Conservation (phyloP, 2,329 filamentous ascomycete species). For the Pseudocercospora vitis region DNA sequence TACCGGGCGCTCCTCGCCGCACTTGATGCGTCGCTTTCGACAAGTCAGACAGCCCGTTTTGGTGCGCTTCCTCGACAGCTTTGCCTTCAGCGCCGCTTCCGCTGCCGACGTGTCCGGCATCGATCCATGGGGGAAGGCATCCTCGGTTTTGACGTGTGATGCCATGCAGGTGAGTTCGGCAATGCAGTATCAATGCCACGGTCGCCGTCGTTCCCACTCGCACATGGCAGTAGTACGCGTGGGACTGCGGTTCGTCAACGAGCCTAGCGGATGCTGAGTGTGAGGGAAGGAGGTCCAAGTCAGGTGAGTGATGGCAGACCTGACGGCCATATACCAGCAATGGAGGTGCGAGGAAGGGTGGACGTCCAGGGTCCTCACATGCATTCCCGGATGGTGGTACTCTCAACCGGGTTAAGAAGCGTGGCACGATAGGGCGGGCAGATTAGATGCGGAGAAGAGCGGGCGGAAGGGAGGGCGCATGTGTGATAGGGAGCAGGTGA, state of each 20-base stretch:
- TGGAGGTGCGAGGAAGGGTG: not conserved
- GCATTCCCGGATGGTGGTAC: constrained; percentile 10
- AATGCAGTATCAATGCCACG: not conserved
- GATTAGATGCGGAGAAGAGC: constrained; percentile 18
- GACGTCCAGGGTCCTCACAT: constrained; percentile 10
- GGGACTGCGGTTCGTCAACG: not conserved
- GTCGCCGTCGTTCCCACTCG: not conserved
- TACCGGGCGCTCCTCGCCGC: constrained; percentile 81
- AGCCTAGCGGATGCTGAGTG: not conserved
- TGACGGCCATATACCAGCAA: not conserved
- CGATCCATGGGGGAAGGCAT: constrained; percentile 4
- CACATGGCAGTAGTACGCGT: no score
- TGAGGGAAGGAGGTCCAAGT: not conserved
- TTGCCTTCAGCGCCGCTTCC: constrained; percentile 34
- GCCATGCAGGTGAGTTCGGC: constrained; percentile 14
- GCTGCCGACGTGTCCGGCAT: constrained; percentile 31
- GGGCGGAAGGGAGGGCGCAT: constrained; percentile 8
- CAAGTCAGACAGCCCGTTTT: constrained; percentile 95
- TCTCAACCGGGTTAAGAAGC: constrained; percentile 15
- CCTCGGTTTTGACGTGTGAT: constrained; percentile 13
- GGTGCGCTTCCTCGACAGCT: constrained; percentile 61
- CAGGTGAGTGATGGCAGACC: not conserved
- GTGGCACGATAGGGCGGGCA: constrained; percentile 8
- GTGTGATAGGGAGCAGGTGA: constrained; percentile 13
- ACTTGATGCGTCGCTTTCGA: constrained; percentile 93